Base-by-base conservation (phyloP, 2,329 filamentous ascomycete species). In the Dendrostoma leiphaemia region DNA sequence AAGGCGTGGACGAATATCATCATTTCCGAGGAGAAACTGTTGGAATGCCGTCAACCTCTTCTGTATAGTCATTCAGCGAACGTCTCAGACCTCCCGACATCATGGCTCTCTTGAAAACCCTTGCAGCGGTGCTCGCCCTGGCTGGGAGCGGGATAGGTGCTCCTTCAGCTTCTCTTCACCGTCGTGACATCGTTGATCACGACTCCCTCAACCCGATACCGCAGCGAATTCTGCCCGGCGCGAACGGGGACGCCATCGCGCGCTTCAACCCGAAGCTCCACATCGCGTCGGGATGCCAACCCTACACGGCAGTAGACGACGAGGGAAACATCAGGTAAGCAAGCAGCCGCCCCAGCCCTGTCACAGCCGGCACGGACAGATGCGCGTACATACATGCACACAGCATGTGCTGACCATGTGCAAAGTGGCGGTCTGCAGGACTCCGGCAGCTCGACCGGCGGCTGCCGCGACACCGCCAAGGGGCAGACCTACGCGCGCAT, bases 401-500 rank as follows among this genome's bases (percentile, higher is more conserved):
- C n/a, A n/a, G n/a, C n/a, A n/a, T n/a, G n/a, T 12, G 17, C 49
- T 51, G 28, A 51, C 15, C n/a, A 35, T 29, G 24, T 17, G 10
- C 31, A n/a, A n/a, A 66, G 70, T 40, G 69, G 66, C 31, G 71
- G 72, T 24, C 57, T 74, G 17, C 53, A 63, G 24, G 57, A 65
- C 15, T 64, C 51, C n/a, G 69, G 69, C 19, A 58, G 51, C 21
- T 59, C 63, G 2, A 62, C 55, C 15, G 63, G 65, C 26, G 63
- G 60, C 37, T 72, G 68, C 61, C 60, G 53, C 51, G 65, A 65
- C 47, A 59, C 48, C 1, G 57, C 41, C 56, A 65, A 63, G 35
- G 70, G 69, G 23, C 69, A 74, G 58, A 67, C 67, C 1, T 74
- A 74, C 51, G 67, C 63, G 15, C 63, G 71, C n/a, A 64, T 62